Base-by-base conservation (phyloP, 179 eudicot species). In the Silene coronaria region DNA sequence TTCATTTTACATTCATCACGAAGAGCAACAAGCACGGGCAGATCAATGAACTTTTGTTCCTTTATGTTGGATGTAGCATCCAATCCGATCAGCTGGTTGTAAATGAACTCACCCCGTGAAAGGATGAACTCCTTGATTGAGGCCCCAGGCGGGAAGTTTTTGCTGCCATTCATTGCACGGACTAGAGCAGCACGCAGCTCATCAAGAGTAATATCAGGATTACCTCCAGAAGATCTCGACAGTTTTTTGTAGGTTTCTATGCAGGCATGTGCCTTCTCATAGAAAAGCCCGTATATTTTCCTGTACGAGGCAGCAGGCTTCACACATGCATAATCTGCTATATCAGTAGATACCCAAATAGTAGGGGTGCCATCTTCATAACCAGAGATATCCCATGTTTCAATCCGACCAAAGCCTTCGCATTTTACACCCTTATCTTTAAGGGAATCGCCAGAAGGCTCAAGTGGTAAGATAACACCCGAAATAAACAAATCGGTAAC, bases 311-410 rank as follows among this genome's bases (percentile, higher is more conserved):
- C 81, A 10, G 90, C 81, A 19, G 98, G 92, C 80, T 88, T 96
- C 23, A 82, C 67, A 79, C 99, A 96, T 45, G 88, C 92, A 82
- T 96, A 93, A 78, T 96, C 99, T 66, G 91, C 96, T 46, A 91
- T 17, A 3, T 90, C 91, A 2, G 98, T 96, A 1, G 98, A 90
- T 22, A 91, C 71, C 99, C 99, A 96, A 73, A 93, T 84, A 8
- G 89, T 88, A n/a, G 99, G 99, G n/a, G 79, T 67, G 16, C 98
- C 96, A 71, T 96, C 99, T 85, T 96, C 99, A 80, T 91, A 96
- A 24, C 99, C 99, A 80, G 99, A 96, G 53, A 96, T 91, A 9
- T 89, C 79, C 99, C 99, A 93, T 36, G 85, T 67, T 74, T 96
- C 99, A 77, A 96, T 78, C 57, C 98, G 91, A 64, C 98, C 97